Base-by-base conservation (phyloP, 2,329 filamentous ascomycete genomes). In the Zarea fungicola region DNA sequence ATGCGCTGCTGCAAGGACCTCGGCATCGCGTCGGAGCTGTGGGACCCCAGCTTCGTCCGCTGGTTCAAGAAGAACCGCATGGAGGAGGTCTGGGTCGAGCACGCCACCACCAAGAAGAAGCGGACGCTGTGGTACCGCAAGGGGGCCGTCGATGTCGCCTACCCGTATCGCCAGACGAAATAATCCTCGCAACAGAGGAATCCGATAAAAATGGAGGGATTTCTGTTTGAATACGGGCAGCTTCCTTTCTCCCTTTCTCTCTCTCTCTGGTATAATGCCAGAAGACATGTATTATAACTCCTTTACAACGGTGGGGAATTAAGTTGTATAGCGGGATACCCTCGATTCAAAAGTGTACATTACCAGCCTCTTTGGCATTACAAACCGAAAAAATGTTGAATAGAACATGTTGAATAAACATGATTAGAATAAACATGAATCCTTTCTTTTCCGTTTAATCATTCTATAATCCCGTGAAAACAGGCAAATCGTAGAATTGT, bases 1-100 rank as follows among this genome's bases (percentile, higher is more conserved):
- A 95, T 97, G 84, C 87, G 93, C 51, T 97, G 92, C 78, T 97
- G 93, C 76, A 99, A 99, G 73, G 93, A 99, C 67, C 73, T 99
- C 26, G 93, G 93, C 29, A 87, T 99, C 56, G 93, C 89, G 2
- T 91, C 86, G 55, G 93, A 99, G 70, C 78, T 99, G 18, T 99
- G 93, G 93, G 93, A 99, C 71, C 93, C 93, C 29, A 76, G 87
- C 48, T 99, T 87, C 71, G 89, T 97, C 56, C 81, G 87, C 59
- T 80, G 79, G 58, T 99, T 89, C 72, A 87, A 87, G 75, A 82
- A 81, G 59, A 72, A 83, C 58, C 72, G 87, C 62, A 84, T 84
- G 49, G 82, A 84, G 59, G 87, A 96, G 74, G 76, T 84, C 28
- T 96, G 92, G 81, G 92, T 92, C 36, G 93, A 97, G 75, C 90